These are phyloP conservation scores for Colletotrichum noveboracense DNA, from an alignment of 2,329 filamentous ascomycete species.

Conservation along the genomic window DNA sequence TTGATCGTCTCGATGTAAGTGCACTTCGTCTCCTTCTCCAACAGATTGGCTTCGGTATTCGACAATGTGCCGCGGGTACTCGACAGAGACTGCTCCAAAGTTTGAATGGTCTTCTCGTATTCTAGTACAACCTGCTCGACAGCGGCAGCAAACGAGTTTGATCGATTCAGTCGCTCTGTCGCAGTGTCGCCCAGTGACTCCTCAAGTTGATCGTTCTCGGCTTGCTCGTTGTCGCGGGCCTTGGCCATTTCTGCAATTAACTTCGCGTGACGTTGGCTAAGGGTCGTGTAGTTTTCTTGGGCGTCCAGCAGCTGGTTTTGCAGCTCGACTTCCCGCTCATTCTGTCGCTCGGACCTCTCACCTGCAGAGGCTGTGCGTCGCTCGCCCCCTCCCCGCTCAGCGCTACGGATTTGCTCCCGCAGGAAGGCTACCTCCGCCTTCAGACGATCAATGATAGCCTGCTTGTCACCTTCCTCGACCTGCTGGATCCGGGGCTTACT, in stretches of 20 bases:
- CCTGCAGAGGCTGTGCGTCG: slow-evolving; percentile 57
- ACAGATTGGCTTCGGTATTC: slow-evolving; percentile 80
- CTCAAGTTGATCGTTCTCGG: slow-evolving; percentile 63
- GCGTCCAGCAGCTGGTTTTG: slow-evolving; percentile 92
- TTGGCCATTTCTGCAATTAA: slow-evolving; percentile 93
- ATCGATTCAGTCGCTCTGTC: slow-evolving; percentile 88
- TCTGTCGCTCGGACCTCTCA: slow-evolving; percentile 79
- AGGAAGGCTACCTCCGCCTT: slow-evolving; percentile 94
- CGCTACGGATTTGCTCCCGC: slow-evolving; percentile 88
- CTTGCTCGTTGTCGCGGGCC: slow-evolving; percentile 73
- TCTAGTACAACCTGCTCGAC: slow-evolving; percentile 96
- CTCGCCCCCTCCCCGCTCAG: slow-evolving; percentile 67
- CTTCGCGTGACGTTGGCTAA: slow-evolving; percentile 93
- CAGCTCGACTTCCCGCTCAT: slow-evolving; percentile 85
- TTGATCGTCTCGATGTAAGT: slow-evolving; percentile 94
- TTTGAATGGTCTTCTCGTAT: slow-evolving; percentile 98
- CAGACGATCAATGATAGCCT: slow-evolving; percentile 89
- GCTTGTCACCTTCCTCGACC: slow-evolving; percentile 90
- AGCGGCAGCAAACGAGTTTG: slow-evolving; percentile 93
- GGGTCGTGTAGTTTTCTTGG: slow-evolving; percentile 91
- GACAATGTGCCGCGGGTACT: slow-evolving; percentile 86
- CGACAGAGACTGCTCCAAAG: slow-evolving; percentile 87
- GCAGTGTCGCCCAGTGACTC: slow-evolving; percentile 77
- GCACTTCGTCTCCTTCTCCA: slow-evolving; percentile 94
- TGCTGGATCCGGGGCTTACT: slow-evolving; percentile 97